Percentiles rank a stretch among this genome's conserved stretches.
Conservation (phyloP, 148 eudicot species). For the Dianthus caryophyllus region DNA sequence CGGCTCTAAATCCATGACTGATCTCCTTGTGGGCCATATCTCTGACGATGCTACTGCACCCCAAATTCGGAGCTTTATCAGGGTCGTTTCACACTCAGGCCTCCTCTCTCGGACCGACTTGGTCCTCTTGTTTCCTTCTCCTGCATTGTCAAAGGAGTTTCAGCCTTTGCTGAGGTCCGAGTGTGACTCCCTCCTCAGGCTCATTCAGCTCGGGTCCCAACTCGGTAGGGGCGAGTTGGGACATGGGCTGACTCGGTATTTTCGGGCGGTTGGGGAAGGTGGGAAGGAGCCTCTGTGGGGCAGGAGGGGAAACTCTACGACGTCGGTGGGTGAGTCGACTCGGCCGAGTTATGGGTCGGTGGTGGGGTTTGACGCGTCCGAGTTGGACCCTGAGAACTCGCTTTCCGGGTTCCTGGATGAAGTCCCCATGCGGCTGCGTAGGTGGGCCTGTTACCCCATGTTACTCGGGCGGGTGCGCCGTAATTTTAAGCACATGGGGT, state of each 20-base stretch:
- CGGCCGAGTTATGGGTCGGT: constrained; percentile 74
- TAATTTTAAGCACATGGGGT: constrained; percentile 53
- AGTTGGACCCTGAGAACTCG: constrained; percentile 80
- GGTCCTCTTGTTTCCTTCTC: constrained; percentile 37
- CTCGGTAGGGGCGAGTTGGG: constrained; percentile 15
- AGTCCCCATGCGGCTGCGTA: constrained; percentile 53
- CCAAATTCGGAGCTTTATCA: constrained; percentile 39
- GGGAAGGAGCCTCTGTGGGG: constrained; percentile 75
- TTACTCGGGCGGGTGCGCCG: constrained; percentile 64
- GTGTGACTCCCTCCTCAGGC: constrained; percentile 36
- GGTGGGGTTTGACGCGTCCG: constrained; percentile 57
- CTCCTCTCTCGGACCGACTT: constrained; percentile 48
- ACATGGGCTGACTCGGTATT: constrained; percentile 31
- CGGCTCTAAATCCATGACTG: constrained; percentile 56
- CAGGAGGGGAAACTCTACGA: constrained; percentile 23
- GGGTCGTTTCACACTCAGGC: constrained; percentile 35
- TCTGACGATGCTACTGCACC: constrained; percentile 22
- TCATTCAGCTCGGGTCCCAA: constrained; percentile 20
- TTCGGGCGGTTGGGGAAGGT: constrained; percentile 33
- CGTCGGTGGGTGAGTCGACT: constrained; percentile 32
- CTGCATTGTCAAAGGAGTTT: constrained; percentile 16
- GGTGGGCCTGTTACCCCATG: constrained; percentile 90
- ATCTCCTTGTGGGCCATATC: constrained; percentile 55
- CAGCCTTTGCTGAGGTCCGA: constrained; percentile 32
- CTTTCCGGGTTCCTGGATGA: constrained; percentile 68